Evolutionary conservation across 371 early-diverging fungal species (phyloP).

Genomic region (Quaeritorhiza haematococci): DNA sequence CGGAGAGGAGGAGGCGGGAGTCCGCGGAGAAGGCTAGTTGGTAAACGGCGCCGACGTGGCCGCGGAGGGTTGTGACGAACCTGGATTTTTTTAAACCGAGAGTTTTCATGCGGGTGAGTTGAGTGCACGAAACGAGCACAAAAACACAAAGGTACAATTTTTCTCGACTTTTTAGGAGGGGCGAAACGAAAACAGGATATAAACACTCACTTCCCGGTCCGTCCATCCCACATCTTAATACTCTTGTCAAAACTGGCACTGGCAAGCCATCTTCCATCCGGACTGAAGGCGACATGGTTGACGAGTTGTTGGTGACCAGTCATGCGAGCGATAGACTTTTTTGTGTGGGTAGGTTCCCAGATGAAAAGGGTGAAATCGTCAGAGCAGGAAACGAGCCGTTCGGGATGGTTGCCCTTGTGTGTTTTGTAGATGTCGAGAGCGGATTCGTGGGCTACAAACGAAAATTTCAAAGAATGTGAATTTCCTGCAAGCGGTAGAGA

Average conservation of each 20-base stretch:
- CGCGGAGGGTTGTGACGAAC: slow-evolving; percentile 84
- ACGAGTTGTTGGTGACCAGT: slow-evolving; percentile 97
- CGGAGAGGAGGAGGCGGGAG: slow-evolving; percentile 80
- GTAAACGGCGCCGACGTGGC: slow-evolving; percentile 92
- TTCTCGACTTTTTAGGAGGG: no score
- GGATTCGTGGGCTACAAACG: slow-evolving; percentile 56
- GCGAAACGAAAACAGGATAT: not conserved
- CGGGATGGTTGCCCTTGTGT: slow-evolving; percentile 55
- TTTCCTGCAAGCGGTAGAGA: not conserved
- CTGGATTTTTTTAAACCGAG: slow-evolving; percentile 13
- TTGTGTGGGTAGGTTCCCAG: slow-evolving; percentile 75
- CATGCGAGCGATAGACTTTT: slow-evolving; percentile 84
- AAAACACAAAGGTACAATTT: not conserved
- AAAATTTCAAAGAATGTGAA: not conserved
- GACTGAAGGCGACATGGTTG: slow-evolving; percentile 88
- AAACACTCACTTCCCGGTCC: slow-evolving; percentile 70
- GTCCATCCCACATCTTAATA: slow-evolving; percentile 95
- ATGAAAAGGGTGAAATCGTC: slow-evolving; percentile 96
- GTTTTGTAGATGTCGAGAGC: slow-evolving; percentile 78
- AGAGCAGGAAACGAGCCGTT: slow-evolving; percentile 81
- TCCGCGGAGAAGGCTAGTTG: slow-evolving; percentile 92
- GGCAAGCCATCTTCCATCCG: slow-evolving; percentile 88
- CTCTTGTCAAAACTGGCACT: slow-evolving; percentile 97
- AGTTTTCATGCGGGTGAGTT: not conserved
- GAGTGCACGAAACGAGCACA: not conserved